A percentile compares a stretch with the other conserved stretches of the same genome.
Evolutionary conservation across 2,329 filamentous ascomycete species (phyloP).

Genomic region (Apiospora saccharicola): DNA sequence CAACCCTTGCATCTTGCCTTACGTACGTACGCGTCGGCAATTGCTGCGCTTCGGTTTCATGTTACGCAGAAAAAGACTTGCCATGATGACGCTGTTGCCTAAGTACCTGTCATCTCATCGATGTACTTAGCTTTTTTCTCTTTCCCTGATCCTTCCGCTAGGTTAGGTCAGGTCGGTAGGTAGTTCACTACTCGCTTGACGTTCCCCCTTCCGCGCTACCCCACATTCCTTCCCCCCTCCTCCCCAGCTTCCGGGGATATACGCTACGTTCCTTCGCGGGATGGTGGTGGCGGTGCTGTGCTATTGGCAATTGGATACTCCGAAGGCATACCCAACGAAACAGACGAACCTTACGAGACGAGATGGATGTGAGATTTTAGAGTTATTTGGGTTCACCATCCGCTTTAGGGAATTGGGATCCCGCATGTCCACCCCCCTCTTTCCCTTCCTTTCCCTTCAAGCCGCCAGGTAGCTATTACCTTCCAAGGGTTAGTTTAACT

Average conservation of each 20-base stretch:
- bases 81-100: background rate
- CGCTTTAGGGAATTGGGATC: background rate
- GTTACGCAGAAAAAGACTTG: slow-evolving; percentile 11
- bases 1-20: background rate
- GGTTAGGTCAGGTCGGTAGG: too few species aligned
- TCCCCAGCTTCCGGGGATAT: background rate
- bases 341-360: background rate
- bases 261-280: background rate
- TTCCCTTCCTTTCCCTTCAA: too few species aligned
- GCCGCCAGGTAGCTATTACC: too few species aligned
- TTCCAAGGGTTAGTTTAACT: too few species aligned
- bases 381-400: slow-evolving; percentile 1
- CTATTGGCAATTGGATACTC: background rate
- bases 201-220: slow-evolving; percentile 4
- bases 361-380: slow-evolving; percentile 15
- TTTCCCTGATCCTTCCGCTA: background rate
- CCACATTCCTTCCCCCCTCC: background rate
- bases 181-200: background rate
- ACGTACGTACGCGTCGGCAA: background rate
- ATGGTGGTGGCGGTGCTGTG: background rate
- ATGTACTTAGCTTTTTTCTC: background rate
- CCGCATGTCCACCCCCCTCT: background rate
- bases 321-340: background rate
- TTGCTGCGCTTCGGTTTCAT: slow-evolving; percentile 17
- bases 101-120: background rate